Base-by-base conservation (phyloP, 2,329 filamentous ascomycete species). In the Dactylonectria estremocensis region DNA sequence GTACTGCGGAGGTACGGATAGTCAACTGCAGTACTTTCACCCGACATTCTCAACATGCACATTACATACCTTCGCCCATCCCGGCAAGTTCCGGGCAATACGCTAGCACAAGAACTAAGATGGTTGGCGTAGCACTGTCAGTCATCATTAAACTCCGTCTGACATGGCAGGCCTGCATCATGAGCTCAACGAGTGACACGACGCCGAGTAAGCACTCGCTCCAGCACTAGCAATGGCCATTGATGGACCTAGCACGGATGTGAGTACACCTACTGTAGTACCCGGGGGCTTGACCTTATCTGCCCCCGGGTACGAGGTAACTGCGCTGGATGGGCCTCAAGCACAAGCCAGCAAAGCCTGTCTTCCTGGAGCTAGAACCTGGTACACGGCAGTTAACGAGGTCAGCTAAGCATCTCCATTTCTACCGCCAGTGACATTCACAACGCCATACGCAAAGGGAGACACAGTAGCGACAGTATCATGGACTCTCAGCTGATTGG, bases 61-160 rank as follows among this genome's bases (percentile, higher is more conserved):
- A n/a, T n/a, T n/a, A n/a, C n/a, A n/a, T n/a, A n/a, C 31, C 6
- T 40, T 35, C 13, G 33, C 10, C 31, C 18, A 20, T 10, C 49
- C 49, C 58, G 58, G 58, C 24, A 61, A 33, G 22, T 61, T 54
- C 49, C 58, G 56, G 24, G 13, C 31, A 53, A 35, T 10, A 35
- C 14, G 13, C 31, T 48, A 50, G 28, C 35, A 46, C 56, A 16
- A n/a, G 20, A 40, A 11, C 24, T 58, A 53, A 31, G n/a, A 9
- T 10, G 9, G 46, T 18, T 52, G 43, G 46, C 20, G 46, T 60
- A 46, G 57, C 46, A 60, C 46, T 60, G 57, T 60, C n/a, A 52
- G 57, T 46, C 57, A 52, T 43, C 33, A 40, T 52, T 35, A 40
- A n/a, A 22, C 22, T 28, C 13, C 37, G 20, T 14, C 18, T 56